Conservation (phyloP, 2,329 filamentous ascomycete genomes). For the Coniochaeta hoffmannii region DNA sequence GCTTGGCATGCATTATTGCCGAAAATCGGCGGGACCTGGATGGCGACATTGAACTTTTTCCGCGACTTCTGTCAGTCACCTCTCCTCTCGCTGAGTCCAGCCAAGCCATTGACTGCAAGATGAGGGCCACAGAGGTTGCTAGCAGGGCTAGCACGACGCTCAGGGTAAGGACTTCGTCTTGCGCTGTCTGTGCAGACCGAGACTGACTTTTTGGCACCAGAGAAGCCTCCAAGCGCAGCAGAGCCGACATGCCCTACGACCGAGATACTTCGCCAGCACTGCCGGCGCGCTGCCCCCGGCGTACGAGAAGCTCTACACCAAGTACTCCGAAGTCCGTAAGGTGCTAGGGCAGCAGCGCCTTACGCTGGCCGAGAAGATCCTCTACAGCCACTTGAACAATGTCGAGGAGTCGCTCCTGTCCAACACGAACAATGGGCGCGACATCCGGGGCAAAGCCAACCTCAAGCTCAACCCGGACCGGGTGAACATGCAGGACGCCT, state of each 20-base stretch:
- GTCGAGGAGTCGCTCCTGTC: slow-evolving; percentile 80
- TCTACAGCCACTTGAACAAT: slow-evolving; percentile 91
- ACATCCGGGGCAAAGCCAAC: slow-evolving; percentile 82
- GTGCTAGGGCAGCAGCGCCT: slow-evolving; percentile 63
- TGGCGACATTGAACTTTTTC: not conserved
- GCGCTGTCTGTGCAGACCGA: not conserved
- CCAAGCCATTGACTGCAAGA: slow-evolving; percentile 18
- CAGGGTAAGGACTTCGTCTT: slow-evolving; percentile 26
- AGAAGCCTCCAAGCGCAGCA: slow-evolving; percentile 29
- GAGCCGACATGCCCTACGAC: slow-evolving; percentile 17
- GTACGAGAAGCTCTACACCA: slow-evolving; percentile 74
- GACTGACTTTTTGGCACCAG: slow-evolving; percentile 8
- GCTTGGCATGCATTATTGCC: not conserved
- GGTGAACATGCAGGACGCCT: slow-evolving; percentile 98
- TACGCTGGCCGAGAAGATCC: slow-evolving; percentile 94
- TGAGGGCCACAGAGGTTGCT: slow-evolving; percentile 45
- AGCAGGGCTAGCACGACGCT: slow-evolving; percentile 40
- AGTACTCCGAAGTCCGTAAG: slow-evolving; percentile 65
- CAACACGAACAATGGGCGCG: slow-evolving; percentile 73
- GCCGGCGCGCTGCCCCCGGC: slow-evolving; percentile 51
- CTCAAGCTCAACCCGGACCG: slow-evolving; percentile 95
- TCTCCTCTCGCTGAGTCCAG: not conserved
- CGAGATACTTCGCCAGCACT: slow-evolving; percentile 28
- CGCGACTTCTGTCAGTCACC: not conserved
- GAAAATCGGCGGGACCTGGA: slow-evolving; percentile 1